Conservation (phyloP, 2,329 filamentous ascomycete species). For the Fusarium duplospermum region DNA sequence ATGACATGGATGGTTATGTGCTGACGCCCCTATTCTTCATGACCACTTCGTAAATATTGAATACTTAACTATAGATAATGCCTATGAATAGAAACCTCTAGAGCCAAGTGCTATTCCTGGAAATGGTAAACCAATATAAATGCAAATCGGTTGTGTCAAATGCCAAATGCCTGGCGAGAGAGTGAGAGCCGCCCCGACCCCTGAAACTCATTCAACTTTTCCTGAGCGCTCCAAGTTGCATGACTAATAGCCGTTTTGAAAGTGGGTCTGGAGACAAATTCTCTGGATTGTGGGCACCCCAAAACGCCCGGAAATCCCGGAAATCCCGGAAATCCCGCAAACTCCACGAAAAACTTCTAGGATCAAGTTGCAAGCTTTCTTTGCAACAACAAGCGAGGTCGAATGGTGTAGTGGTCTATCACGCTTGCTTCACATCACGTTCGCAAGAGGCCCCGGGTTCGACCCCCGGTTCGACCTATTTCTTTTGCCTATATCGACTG, state of each 20-base stretch:
- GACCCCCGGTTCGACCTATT: conserved; percentile 12
- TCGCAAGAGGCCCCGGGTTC: conserved; percentile 9
- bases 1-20: too few species aligned
- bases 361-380: not conserved
- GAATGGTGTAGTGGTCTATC: conserved; percentile 3
- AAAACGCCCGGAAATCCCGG: not conserved
- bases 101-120: too few species aligned
- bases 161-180: not conserved
- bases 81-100: too few species aligned
- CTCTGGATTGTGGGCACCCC: not conserved
- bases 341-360: not conserved
- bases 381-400: not conserved
- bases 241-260: not conserved
- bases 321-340: not conserved
- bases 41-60: too few species aligned
- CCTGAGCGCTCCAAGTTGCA: not conserved
- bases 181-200: too few species aligned
- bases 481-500: not conserved
- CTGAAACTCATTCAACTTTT: not conserved
- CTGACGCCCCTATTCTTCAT: too few species aligned
- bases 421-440: not conserved
- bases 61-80: too few species aligned
- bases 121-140: too few species aligned
- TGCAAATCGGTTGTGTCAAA: too few species aligned
- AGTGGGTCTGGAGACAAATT: not conserved